Evolutionary conservation across 176 grass and related monocot species (phyloP), one percentile per base, ranked within the genome.

Genomic region (Oryza brachyantha): DNA sequence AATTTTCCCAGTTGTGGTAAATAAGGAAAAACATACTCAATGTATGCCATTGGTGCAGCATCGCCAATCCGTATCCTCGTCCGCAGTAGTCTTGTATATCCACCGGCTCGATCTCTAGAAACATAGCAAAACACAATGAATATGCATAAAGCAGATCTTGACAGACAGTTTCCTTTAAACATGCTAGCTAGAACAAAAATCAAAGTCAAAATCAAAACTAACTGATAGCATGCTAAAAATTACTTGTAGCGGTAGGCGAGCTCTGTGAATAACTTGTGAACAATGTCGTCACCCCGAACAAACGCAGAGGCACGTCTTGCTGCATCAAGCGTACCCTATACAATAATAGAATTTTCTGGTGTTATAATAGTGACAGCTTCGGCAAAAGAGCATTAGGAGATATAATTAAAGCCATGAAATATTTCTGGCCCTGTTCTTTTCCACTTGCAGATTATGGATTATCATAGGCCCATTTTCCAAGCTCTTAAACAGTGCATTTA

Each of bases 221-320:
- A 68, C 37, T 14, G 5, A 71, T 37, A 58, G 19, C 7, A 27
- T 46, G 29, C 37, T 29, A 62, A 64, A 16, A 46, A 21, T 75
- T 91, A 94, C 92, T 90, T 94, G 65, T 94, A 98, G 61, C 87
- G 83, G 74, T 94, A 89, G 71, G 95, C 90, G 5, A 98, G 87
- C 82, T 94, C 95, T 9, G 92, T 98, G 61, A 98, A 97, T 45
- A 97, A 34, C 73, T 97, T 97, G 77, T 97, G 95, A 64, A 92
- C 79, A 81, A 98, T 83, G 80, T 98, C 90, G 59, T 98, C 95
- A 29, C 92, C 95, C 12, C 92, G 88, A 81, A 98, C 91, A 84
- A 88, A 98, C 32, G 89, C 83, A 72, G 89, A 72, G 67, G 95
- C 95, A 68, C 77, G 79, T 29, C 87, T 86, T 76, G 91, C 68